A percentile compares a stretch with the other conserved stretches of the same genome.
Evolutionary conservation across 2,329 filamentous ascomycete species (phyloP).

Genomic region (Pseudogymnoascus sp.): DNA sequence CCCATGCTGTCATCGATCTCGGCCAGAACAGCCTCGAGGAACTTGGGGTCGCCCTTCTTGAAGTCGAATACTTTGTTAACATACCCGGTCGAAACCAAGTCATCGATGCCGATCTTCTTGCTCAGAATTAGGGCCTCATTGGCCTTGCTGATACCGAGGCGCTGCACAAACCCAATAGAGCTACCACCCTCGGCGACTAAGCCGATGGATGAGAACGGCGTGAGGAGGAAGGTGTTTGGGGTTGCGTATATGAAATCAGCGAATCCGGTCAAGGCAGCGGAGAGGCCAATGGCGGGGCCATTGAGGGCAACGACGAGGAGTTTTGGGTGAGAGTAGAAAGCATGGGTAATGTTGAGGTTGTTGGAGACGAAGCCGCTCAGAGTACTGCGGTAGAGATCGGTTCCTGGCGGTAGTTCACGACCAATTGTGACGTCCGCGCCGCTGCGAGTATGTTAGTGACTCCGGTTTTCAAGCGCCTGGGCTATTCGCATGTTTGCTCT

Average conservation of each 20-base stretch:
- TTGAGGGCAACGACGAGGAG: slow-evolving; percentile 88
- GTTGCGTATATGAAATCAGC: slow-evolving; percentile 89
- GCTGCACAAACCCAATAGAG: slow-evolving; percentile 67
- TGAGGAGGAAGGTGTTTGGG: slow-evolving; percentile 77
- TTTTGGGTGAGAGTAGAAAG: slow-evolving; percentile 91
- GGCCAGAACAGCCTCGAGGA: slow-evolving; percentile 61
- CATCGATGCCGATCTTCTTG: slow-evolving; percentile 63
- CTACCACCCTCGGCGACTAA: slow-evolving; percentile 85
- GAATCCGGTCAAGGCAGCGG: slow-evolving; percentile 73
- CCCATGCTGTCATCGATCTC: slow-evolving; percentile 81
- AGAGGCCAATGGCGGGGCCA: slow-evolving; percentile 82
- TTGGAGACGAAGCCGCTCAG: slow-evolving; percentile 68
- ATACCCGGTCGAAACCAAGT: slow-evolving; percentile 70
- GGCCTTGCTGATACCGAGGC: slow-evolving; percentile 72
- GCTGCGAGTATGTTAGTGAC: slow-evolving; percentile 36
- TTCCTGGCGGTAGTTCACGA: slow-evolving; percentile 34
- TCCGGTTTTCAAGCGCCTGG: background rate
- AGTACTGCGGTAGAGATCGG: slow-evolving; percentile 44
- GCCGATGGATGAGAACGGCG: slow-evolving; percentile 83
- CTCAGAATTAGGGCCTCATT: slow-evolving; percentile 94
- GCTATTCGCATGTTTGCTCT: background rate
- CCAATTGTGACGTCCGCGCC: slow-evolving; percentile 69
- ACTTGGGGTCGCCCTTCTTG: slow-evolving; percentile 58
- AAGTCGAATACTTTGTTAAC: slow-evolving; percentile 74
- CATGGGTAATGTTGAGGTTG: slow-evolving; percentile 84